These are phyloP conservation scores for Davidsoniella virescens DNA, from an alignment of 2,329 filamentous ascomycete genomes.

Conservation along the genomic window DNA sequence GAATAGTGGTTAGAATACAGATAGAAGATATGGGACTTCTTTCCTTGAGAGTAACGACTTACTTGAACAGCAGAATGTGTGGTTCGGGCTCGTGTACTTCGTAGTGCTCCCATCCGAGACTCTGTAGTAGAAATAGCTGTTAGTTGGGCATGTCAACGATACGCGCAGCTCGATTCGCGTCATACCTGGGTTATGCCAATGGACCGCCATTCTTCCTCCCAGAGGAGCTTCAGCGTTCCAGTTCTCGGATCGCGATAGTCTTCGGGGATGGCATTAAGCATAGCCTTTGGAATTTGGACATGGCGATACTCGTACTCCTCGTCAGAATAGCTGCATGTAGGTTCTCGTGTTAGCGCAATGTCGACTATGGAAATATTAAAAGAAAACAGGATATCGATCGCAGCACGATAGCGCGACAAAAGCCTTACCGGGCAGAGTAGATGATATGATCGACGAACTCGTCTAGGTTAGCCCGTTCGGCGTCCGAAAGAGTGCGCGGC, in stretches of 20 bases:
- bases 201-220: conserved; percentile 97
- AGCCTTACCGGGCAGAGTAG: conserved; percentile 69
- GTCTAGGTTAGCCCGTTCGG: conserved; percentile 68
- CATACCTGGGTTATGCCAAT: conserved; percentile 90
- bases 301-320: conserved; percentile 91
- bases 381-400: not conserved
- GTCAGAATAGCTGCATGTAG: conserved; percentile 62
- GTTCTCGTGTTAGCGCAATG: conserved; percentile 3
- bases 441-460: conserved; percentile 90
- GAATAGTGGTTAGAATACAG: conserved; percentile 5
- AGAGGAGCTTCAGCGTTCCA: conserved; percentile 86
- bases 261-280: conserved; percentile 92
- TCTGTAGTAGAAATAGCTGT: conserved; percentile 37
- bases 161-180: not conserved
- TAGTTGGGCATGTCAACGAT: not conserved
- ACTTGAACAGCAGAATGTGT: conserved; percentile 98
- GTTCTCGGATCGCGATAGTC: conserved; percentile 83
- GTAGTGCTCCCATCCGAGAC: conserved; percentile 97
- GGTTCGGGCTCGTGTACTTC: conserved; percentile 98
- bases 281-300: conserved; percentile 91
- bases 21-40: not conserved
- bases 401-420: conserved; percentile 9
- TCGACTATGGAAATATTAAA: not conserved
- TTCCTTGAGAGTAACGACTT: conserved; percentile 23
- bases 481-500: conserved; percentile 63